Evolutionary conservation across 805 yeast genomes (phyloP), one percentile per base, ranked within the genome.

Genomic region (Lipomyces yamanashiensis): DNA sequence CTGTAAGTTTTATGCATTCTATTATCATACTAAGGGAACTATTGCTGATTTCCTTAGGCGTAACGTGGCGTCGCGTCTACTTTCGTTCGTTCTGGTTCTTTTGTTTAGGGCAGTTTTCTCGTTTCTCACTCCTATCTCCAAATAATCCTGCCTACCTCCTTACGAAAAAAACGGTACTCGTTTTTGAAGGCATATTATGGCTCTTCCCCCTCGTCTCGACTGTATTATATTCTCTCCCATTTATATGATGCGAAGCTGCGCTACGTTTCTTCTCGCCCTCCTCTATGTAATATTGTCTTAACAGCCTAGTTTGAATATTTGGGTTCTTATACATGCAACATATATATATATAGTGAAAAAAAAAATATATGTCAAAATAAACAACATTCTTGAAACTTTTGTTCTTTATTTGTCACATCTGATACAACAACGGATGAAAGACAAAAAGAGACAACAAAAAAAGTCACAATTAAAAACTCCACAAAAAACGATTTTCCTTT

Each of bases 151-250:
- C 17, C 47, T 43, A 43, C 21, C 28, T 28, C 5, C 28, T 28
- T 28, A 28, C 28, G 5, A 28, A 28, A 5, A 28, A 28, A 28
- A 28, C 28, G 5, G 5, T 5, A 28, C 28, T 28, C 28, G 28
- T 28, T 28, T 28, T 28, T 28, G 28, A 5, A 3, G 28, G 44
- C 44, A 19, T 34, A 9, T 28, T 49, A 15, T 28, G 9, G 28
- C 9, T 19, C 37, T 48, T 47, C 21, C 33, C 17, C 40, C 43
- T 28, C 56, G 49, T 37, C 57, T 52, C 62, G 12, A 44, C 56
- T 59, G 62, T 59, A 51, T 44, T 23, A 59, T 59, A 59, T 49
- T 41, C 55, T 40, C 49, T 54, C 36, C 13, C 33, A 17, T 47
- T 7, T 36, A 15, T 7, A 49, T 39, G 48, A 37, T 15, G 47